Conservation (phyloP, 352 stramenopile species). For the Globisporangium perplexum region DNA sequence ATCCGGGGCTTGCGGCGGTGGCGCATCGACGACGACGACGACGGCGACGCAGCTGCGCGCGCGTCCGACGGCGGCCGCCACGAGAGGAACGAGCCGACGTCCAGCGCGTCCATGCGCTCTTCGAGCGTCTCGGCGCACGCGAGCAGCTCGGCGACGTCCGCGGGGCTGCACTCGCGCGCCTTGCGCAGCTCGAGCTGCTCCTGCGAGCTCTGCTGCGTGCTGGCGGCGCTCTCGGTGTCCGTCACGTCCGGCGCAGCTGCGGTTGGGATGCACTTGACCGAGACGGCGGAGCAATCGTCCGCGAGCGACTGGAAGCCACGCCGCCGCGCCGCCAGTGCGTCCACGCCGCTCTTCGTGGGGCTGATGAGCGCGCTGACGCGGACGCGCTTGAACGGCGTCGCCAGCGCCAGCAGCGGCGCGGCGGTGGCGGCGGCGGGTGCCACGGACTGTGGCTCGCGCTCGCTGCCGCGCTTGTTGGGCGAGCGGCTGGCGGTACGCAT, state of each 20-base stretch:
- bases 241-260: not conserved
- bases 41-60: not conserved
- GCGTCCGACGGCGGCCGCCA: not conserved
- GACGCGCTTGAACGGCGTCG: conserved; percentile 13
- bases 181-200: not conserved
- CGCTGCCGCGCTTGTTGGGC: not conserved
- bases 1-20: conserved; percentile 12
- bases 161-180: conserved; percentile 7
- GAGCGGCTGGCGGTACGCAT: conserved; percentile 4
- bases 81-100: conserved; percentile 9
- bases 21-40: not conserved
- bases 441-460: conserved; percentile 1
- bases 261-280: not conserved
- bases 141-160: conserved; percentile 10
- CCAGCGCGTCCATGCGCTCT: conserved; percentile 12
- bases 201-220: conserved; percentile 6
- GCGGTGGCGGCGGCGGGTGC: too few relatives aligned
- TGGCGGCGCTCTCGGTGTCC: not conserved
- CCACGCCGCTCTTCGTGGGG: conserved; percentile 1
- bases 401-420: not conserved
- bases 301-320: conserved; percentile 8
- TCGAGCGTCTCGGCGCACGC: conserved; percentile 13
- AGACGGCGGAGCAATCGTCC: not conserved
- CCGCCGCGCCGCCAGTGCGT: not conserved
- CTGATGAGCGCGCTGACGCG: conserved; percentile 10